These are phyloP conservation scores for Cicer pinnatifidum DNA, from an alignment of 306 rosid species.

Conservation along the genomic window DNA sequence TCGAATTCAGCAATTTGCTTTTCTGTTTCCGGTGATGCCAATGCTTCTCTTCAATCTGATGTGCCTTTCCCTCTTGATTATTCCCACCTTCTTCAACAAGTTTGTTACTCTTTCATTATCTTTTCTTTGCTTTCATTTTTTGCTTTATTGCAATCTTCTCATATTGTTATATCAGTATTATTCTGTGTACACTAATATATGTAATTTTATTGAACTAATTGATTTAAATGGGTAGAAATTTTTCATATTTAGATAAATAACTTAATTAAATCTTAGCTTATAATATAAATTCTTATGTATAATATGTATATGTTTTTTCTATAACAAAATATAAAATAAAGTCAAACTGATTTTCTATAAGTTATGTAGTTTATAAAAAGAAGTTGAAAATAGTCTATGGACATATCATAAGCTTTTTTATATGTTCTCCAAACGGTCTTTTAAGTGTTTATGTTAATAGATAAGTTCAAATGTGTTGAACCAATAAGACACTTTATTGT, in stretches of 20 bases:
- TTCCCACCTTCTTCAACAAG: conserved; percentile 83
- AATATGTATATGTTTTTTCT: background rate
- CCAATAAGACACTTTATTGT: background rate
- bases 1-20: conserved; percentile 35
- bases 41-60: conserved; percentile 54
- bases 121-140: conserved; percentile 12
- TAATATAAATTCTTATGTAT: background rate
- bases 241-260: background rate
- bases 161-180: background rate
- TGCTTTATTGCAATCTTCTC: background rate
- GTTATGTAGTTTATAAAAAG: background rate
- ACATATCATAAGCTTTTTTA: background rate
- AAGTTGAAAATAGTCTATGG: background rate
- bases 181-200: background rate
- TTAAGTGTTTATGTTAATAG: background rate
- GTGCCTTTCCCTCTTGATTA: conserved; percentile 78
- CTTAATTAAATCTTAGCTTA: background rate
- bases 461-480: background rate
- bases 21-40: conserved; percentile 56
- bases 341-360: background rate
- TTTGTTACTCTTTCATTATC: conserved; percentile 34
- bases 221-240: too few relatives aligned
- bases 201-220: conserved; percentile 24
- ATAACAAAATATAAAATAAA: background rate
- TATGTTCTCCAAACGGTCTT: background rate